Conservation (phyloP, 2,329 filamentous ascomycete species). For the Chrysoporthe cubensis region DNA sequence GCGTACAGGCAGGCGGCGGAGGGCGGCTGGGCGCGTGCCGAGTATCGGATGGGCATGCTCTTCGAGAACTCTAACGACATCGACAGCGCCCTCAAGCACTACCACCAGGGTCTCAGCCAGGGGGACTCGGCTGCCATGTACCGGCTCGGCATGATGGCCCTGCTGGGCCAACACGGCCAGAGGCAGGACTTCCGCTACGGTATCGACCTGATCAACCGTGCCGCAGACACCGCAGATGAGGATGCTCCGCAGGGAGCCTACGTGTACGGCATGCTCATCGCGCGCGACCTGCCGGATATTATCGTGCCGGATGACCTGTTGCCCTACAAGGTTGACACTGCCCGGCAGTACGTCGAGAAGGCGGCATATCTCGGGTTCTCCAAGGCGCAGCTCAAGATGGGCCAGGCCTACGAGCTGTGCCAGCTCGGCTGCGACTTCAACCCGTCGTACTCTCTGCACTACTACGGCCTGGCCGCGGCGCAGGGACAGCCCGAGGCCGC, state of each 20-base stretch:
- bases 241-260: slow-evolving; percentile 97
- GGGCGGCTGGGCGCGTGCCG: slow-evolving; percentile 82
- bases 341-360: slow-evolving; percentile 91
- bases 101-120: slow-evolving; percentile 76
- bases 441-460: slow-evolving; percentile 88
- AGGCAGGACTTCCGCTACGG: slow-evolving; percentile 78
- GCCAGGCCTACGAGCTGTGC: slow-evolving; percentile 91
- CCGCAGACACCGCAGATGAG: slow-evolving; percentile 88
- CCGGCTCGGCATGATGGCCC: slow-evolving; percentile 94
- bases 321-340: slow-evolving; percentile 70
- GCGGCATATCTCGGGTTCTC: slow-evolving; percentile 94
- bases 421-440: slow-evolving; percentile 95
- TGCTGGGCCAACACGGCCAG: slow-evolving; percentile 92
- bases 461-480: slow-evolving; percentile 88
- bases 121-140: slow-evolving; percentile 86
- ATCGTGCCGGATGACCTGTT: slow-evolving; percentile 73
- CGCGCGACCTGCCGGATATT: slow-evolving; percentile 89
- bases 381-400: slow-evolving; percentile 97
- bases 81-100: slow-evolving; percentile 87
- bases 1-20: slow-evolving; percentile 86
- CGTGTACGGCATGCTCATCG: slow-evolving; percentile 92
- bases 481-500: slow-evolving; percentile 94
- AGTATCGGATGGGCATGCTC: slow-evolving; percentile 98
- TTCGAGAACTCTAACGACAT: slow-evolving; percentile 95
- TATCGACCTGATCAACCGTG: slow-evolving; percentile 79